Conservation (phyloP, 2,329 filamentous ascomycete genomes). For the Verruconis gallopava region DNA sequence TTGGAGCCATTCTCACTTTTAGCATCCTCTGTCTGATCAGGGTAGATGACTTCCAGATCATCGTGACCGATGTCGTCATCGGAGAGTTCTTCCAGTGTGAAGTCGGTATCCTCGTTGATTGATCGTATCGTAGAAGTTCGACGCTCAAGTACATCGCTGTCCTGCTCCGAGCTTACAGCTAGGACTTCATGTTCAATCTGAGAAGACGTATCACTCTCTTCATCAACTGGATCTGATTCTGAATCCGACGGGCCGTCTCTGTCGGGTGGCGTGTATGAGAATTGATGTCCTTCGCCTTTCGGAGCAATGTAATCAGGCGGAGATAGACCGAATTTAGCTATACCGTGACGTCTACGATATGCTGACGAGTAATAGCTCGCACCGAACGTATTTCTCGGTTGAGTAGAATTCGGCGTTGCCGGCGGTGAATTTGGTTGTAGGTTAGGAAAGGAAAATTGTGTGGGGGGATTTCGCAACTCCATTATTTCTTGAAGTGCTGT, state of each 20-base stretch:
- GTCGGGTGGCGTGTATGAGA: slow-evolving; percentile 20
- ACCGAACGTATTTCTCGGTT: slow-evolving; percentile 4
- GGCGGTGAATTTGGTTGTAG: slow-evolving; percentile 6
- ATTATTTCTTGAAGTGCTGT: no score
- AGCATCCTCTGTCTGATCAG: slow-evolving; percentile 32
- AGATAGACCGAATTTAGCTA: slow-evolving; percentile 20
- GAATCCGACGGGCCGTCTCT: slow-evolving; percentile 13
- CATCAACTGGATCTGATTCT: slow-evolving; percentile 10
- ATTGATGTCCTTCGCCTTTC: slow-evolving; percentile 22
- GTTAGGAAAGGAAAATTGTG: slow-evolving; percentile 7
- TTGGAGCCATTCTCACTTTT: slow-evolving; percentile 20
- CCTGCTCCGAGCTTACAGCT: slow-evolving; percentile 6
- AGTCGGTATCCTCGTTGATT: slow-evolving; percentile 11
- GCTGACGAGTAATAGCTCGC: background rate
- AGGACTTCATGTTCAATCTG: slow-evolving; percentile 18
- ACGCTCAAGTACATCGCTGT: slow-evolving; percentile 5
- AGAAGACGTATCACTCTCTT: slow-evolving; percentile 17
- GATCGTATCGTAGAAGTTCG: background rate
- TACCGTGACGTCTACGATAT: slow-evolving; percentile 20
- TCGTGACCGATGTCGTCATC: slow-evolving; percentile 25
- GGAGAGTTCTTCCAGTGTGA: slow-evolving; percentile 31
- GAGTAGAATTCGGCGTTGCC: slow-evolving; percentile 1
- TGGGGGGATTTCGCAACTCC: slow-evolving; percentile 2
- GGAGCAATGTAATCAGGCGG: slow-evolving; percentile 26
- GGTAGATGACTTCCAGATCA: slow-evolving; percentile 31